Evolutionary conservation across 768 basidiomycete species (phyloP).

Genomic region (Leucosporidium scottii): DNA sequence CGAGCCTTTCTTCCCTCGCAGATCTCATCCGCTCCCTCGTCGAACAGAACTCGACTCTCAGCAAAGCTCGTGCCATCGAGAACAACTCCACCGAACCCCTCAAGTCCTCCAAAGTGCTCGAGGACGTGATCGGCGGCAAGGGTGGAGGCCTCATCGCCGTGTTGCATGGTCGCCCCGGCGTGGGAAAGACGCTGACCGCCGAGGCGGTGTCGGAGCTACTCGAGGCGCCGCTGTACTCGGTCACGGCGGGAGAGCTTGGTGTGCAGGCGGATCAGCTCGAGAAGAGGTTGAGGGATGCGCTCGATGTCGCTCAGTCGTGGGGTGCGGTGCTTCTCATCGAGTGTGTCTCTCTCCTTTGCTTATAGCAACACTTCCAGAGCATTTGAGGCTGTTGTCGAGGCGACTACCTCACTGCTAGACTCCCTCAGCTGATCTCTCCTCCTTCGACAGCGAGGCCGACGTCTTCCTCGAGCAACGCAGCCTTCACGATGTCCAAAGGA

Average conservation of each 20-base stretch:
- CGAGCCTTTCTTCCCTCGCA: conserved; percentile 45
- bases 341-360: no score
- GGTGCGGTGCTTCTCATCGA: conserved; percentile 9
- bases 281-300: conserved; percentile 42
- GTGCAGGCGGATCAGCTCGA: conserved; percentile 50
- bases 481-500: conserved; percentile 58
- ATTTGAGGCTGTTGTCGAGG: no score
- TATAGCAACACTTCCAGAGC: no score
- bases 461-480: conserved; percentile 66
- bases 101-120: background rate
- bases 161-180: conserved; percentile 7
- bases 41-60: conserved; percentile 50
- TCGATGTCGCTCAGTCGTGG: conserved; percentile 41
- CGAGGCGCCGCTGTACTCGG: conserved; percentile 50
- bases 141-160: conserved; percentile 58
- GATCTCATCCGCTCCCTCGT: conserved; percentile 53
- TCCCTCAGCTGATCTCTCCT: conserved; percentile 23
- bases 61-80: background rate
- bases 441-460: conserved; percentile 48
- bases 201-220: conserved; percentile 98
- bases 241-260: conserved; percentile 55
- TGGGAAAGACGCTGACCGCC: conserved; percentile 90
- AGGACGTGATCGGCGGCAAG: conserved; percentile 59
- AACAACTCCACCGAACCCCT: background rate
- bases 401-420: background rate